phyloP scores from a whole-genome alignment of 805 yeast genomes.

The Candida vaughaniae region DNA sequence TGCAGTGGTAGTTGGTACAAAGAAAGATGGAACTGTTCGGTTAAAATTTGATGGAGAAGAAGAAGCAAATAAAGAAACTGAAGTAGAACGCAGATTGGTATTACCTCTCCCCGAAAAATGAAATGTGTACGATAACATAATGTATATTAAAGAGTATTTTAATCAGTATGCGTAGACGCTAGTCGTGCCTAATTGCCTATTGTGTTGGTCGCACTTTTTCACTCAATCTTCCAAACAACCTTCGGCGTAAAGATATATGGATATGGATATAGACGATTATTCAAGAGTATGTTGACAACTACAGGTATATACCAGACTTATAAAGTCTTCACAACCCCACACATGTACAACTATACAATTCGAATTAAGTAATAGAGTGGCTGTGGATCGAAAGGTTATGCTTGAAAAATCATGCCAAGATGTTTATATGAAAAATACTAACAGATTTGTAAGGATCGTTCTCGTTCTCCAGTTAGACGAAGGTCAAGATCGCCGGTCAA shows the following conservation, averaged over 20 bases:
- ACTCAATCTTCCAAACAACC: too few species aligned
- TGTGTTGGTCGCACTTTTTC: too few species aligned
- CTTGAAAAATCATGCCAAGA: too few species aligned
- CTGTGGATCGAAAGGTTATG: too few species aligned
- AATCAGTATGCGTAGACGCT: too few species aligned
- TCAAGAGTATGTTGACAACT: conserved; percentile 50
- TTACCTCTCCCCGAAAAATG: conserved; percentile 63
- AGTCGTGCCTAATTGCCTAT: too few species aligned
- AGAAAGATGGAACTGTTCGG: conserved; percentile 73
- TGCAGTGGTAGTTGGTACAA: conserved; percentile 82
- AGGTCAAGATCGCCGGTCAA: conserved; percentile 11
- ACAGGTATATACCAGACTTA: too few species aligned
- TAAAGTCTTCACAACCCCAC: too few species aligned
- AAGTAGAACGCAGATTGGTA: conserved; percentile 81
- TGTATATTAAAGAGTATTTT: conserved; percentile 2
- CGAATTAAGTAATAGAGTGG: too few species aligned
- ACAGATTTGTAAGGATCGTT: conserved; percentile 32
- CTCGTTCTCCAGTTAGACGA: conserved; percentile 28
- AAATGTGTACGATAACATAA: conserved; percentile 5
- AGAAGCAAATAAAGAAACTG: conserved; percentile 93
- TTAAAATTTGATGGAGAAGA: conserved; percentile 95
- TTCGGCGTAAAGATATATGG: too few species aligned
- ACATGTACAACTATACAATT: too few species aligned
- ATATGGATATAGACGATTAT: conserved; percentile 62
- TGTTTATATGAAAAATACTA: conserved; percentile 20